phyloP scores from a whole-genome alignment of 129 eudicot species.

The Helichrysum umbraculigerum region DNA sequence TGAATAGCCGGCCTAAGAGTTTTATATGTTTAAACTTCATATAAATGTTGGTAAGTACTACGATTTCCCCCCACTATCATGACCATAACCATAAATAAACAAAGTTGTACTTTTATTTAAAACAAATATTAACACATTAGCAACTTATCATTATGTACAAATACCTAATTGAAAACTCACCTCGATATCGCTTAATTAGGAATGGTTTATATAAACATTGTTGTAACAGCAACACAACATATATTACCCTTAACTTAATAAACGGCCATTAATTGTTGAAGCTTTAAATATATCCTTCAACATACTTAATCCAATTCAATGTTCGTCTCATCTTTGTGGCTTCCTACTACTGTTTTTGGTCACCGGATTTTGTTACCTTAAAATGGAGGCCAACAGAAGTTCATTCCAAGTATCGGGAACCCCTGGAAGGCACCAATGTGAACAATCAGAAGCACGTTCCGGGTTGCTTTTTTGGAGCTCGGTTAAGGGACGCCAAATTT shows the following conservation, averaged over 20 bases:
- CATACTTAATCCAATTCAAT: background rate
- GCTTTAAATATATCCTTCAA: too few species aligned
- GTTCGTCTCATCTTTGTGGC: too few species aligned
- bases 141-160: too few species aligned
- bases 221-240: background rate
- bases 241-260: background rate
- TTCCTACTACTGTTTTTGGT: background rate
- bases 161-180: too few species aligned
- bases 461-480: conserved; percentile 7
- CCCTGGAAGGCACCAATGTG: conserved; percentile 30
- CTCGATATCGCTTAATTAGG: too few species aligned
- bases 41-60: too few species aligned
- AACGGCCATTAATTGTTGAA: background rate
- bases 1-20: too few species aligned
- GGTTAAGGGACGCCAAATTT: conserved; percentile 7
- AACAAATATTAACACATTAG: too few species aligned
- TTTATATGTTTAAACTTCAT: too few species aligned
- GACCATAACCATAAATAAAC: too few species aligned
- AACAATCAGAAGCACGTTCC: conserved; percentile 20
- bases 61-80: too few species aligned
- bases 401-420: conserved; percentile 28
- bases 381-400: conserved; percentile 8
- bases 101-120: too few species aligned
- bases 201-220: background rate
- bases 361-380: background rate